Evolutionary conservation across 768 basidiomycete genomes (phyloP).

Genomic region (Mycena floridula): DNA sequence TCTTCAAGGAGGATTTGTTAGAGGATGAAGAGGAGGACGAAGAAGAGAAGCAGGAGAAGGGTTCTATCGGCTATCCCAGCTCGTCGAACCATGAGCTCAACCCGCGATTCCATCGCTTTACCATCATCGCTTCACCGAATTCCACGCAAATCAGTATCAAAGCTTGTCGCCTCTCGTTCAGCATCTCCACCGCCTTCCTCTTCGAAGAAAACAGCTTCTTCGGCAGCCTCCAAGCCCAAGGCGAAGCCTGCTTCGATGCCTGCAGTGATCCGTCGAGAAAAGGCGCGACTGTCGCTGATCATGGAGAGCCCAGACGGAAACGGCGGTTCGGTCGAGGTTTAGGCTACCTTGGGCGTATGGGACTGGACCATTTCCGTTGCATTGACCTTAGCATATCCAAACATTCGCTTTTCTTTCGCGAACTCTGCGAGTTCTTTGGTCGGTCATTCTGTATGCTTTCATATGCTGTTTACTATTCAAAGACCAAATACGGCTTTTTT

Average conservation of each 20-base stretch:
- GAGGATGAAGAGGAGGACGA: neutral
- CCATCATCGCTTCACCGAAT: constrained; percentile 1
- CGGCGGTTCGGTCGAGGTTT: neutral
- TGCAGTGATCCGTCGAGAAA: neutral
- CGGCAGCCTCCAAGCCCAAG: no score
- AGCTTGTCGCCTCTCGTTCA: neutral
- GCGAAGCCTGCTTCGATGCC: neutral
- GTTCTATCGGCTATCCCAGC: constrained; percentile 1
- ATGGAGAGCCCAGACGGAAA: neutral
- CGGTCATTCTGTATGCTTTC: no score
- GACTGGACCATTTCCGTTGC: no score
- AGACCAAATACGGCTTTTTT: no score
- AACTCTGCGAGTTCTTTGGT: no score
- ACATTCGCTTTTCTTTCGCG: no score
- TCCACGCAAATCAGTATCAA: constrained; percentile 2
- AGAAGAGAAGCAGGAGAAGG: neutral
- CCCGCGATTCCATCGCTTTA: constrained; percentile 5
- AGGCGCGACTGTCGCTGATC: neutral
- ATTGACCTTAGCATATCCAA: no score
- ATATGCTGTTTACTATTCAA: no score
- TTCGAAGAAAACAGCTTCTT: neutral
- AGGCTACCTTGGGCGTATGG: no score
- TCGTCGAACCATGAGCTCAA: neutral
- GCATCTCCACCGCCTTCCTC: constrained; percentile 1
- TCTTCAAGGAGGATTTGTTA: constrained; percentile 39